Conservation (phyloP, 768 basidiomycete genomes). For the Podaxis sp. region DNA sequence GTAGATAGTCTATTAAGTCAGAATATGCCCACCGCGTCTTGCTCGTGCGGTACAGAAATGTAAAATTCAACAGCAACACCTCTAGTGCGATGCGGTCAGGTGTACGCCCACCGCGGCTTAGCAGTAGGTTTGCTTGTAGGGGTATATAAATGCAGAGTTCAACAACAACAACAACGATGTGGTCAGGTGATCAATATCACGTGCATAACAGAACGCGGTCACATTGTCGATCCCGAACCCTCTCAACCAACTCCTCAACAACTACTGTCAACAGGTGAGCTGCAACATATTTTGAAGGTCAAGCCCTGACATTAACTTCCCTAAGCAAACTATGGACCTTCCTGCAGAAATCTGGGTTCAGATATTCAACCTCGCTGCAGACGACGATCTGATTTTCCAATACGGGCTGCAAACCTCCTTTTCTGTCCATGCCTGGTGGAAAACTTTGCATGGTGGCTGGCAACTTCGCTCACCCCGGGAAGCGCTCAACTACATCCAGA, state of each 20-base stretch:
- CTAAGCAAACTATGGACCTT: constrained; percentile 27
- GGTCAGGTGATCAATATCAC: neutral
- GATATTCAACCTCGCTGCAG: constrained; percentile 68
- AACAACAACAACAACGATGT: neutral
- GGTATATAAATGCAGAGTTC: no score
- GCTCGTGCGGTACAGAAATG: no score
- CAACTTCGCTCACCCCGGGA: constrained; percentile 56
- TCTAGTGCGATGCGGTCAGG: no score
- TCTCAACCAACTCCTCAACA: neutral
- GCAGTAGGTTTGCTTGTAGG: no score
- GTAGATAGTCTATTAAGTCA: no score
- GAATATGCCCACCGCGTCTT: no score
- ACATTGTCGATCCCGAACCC: neutral
- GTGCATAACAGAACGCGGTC: neutral
- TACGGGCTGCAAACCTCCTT: constrained; percentile 56
- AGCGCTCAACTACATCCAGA: constrained; percentile 51
- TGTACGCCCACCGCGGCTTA: no score
- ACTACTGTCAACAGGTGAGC: neutral
- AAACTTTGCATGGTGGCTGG: constrained; percentile 47
- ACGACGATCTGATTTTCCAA: constrained; percentile 66
- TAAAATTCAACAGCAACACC: no score
- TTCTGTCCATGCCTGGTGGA: constrained; percentile 65
- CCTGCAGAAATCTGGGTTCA: constrained; percentile 68
- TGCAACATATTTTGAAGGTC: neutral
- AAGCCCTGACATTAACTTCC: neutral